Conservation (phyloP, 2,329 filamentous ascomycete species). For the Colletotrichum truncatum region DNA sequence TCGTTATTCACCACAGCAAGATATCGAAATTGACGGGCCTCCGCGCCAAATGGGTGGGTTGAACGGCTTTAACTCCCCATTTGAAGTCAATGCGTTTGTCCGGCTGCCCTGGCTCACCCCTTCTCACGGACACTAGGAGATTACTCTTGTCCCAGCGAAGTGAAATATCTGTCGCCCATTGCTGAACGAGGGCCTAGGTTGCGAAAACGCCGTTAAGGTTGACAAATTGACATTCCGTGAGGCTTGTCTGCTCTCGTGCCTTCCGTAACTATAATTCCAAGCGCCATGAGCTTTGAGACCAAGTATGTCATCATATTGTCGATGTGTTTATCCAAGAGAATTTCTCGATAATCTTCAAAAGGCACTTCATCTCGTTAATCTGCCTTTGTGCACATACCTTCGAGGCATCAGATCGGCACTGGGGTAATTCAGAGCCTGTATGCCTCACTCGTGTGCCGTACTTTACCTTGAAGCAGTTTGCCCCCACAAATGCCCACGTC, state of each 20-base stretch:
- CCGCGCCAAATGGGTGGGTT: background rate
- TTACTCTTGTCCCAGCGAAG: conserved; percentile 18
- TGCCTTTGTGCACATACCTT: background rate
- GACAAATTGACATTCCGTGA: background rate
- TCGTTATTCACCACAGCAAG: conserved; percentile 4
- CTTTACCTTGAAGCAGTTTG: too few species aligned
- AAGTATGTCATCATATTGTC: background rate
- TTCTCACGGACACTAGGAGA: conserved; percentile 14
- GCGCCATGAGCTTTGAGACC: too few species aligned
- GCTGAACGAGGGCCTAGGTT: background rate
- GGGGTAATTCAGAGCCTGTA: background rate
- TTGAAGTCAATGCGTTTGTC: conserved; percentile 13
- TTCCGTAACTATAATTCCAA: background rate
- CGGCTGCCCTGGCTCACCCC: background rate
- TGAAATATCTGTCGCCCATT: background rate
- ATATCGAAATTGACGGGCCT: background rate
- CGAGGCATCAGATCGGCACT: background rate
- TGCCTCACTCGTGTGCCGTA: too few species aligned
- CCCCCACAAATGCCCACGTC: too few species aligned
- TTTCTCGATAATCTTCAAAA: background rate
- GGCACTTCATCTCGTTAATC: background rate
- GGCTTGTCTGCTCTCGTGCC: background rate
- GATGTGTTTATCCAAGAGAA: background rate
- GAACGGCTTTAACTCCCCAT: background rate
- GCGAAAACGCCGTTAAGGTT: background rate